Evolutionary conservation across 148 eudicot species (phyloP).

Genomic region (Nepenthes mirabilis): DNA sequence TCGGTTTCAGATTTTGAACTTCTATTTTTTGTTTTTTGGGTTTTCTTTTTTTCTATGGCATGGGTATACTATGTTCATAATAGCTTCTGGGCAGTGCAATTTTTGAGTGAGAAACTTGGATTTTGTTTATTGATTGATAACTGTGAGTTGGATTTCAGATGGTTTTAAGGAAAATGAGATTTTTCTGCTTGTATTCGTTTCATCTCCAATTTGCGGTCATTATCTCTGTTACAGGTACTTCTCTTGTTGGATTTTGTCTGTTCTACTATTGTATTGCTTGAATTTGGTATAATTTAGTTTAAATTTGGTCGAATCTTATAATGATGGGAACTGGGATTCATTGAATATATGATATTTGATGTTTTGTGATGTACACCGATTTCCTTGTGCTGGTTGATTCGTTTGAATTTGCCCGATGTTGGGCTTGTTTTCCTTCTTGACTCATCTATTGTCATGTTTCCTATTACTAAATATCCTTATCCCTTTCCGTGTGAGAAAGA

Average conservation of each 20-base stretch:
- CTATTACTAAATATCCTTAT: too few relatives aligned
- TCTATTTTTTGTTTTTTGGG: not conserved
- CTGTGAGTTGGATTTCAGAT: conserved; percentile 6
- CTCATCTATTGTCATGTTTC: too few relatives aligned
- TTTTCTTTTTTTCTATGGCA: conserved; percentile 7
- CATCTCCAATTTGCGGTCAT: conserved; percentile 7
- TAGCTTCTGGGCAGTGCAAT: conserved; percentile 4
- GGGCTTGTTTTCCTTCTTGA: too few relatives aligned
- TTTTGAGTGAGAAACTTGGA: conserved; percentile 1
- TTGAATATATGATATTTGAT: too few relatives aligned
- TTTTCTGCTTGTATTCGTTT: conserved; percentile 1
- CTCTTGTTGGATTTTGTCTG: not conserved
- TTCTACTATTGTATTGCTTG: not conserved
- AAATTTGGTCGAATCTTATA: not conserved
- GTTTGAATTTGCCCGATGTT: too few relatives aligned
- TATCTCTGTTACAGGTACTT: conserved; percentile 10
- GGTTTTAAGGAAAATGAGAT: conserved; percentile 6
- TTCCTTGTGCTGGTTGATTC: too few relatives aligned
- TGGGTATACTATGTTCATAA: not conserved
- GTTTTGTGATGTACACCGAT: too few relatives aligned
- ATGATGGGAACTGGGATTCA: too few relatives aligned
- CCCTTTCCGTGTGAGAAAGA: too few relatives aligned
- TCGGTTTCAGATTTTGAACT: conserved; percentile 2
- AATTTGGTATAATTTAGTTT: not conserved
- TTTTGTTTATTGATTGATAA: conserved; percentile 5